Evolutionary conservation across 2,329 filamentous ascomycete genomes (phyloP).

Genomic region (Thielaviopsis punctulata): DNA sequence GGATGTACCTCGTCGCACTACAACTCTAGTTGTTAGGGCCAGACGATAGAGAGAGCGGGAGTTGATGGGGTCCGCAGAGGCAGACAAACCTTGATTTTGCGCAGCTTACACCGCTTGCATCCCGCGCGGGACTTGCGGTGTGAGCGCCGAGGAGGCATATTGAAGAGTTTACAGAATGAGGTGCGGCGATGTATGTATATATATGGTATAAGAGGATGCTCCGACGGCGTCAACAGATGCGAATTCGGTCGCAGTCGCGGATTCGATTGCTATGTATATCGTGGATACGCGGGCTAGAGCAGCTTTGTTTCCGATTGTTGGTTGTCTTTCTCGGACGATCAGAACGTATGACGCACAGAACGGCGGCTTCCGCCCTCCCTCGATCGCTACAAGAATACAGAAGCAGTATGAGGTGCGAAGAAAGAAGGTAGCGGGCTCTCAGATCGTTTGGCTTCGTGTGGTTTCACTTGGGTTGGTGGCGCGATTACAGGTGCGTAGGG

Average conservation of each 20-base stretch:
- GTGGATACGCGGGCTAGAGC: background rate
- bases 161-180: slow-evolving; percentile 3
- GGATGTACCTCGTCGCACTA: slow-evolving; percentile 51
- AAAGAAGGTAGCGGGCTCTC: background rate
- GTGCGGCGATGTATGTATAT: background rate
- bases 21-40: background rate
- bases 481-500: background rate
- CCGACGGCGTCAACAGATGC: background rate
- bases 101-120: slow-evolving; percentile 46
- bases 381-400: no score
- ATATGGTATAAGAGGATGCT: background rate
- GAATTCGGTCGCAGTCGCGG: background rate
- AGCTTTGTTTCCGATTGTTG: background rate
- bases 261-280: background rate
- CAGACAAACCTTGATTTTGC: slow-evolving; percentile 48
- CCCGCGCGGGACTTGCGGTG: slow-evolving; percentile 55
- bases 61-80: background rate
- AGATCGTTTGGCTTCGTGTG: background rate
- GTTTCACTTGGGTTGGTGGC: background rate
- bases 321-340: background rate
- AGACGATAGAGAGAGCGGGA: background rate
- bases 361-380: no score
- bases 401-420: background rate
- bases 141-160: slow-evolving; percentile 47
- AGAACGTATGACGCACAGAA: background rate